Evolutionary conservation across 305 asterid species (phyloP).

Genomic region (Vinca major): DNA sequence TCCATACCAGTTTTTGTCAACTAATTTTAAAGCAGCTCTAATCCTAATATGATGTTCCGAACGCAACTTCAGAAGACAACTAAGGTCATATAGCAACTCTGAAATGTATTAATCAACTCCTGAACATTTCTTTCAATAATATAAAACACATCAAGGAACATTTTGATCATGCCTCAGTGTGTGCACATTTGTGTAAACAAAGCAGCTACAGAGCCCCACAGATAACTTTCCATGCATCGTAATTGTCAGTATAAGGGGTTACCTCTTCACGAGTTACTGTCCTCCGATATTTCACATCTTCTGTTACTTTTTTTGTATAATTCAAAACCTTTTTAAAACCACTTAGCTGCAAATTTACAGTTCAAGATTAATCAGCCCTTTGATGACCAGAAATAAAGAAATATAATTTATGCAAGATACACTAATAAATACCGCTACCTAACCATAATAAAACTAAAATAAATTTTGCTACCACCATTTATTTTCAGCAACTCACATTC

Average conservation of each 20-base stretch:
- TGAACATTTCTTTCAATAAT: background rate
- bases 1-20: background rate
- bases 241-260: background rate
- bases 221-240: background rate
- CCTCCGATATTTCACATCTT: conserved; percentile 82
- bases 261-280: conserved; percentile 96
- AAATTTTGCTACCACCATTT: conserved; percentile 5
- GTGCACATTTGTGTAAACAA: background rate
- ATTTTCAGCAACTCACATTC: conserved; percentile 49
- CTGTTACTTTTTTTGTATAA: conserved; percentile 81
- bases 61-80: background rate
- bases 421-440: background rate
- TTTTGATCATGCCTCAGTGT: background rate
- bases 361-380: conserved; percentile 4
- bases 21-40: background rate
- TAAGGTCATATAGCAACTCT: background rate
- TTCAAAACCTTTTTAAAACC: conserved; percentile 98
- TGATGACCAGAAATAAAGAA: conserved; percentile 7
- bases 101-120: background rate
- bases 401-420: conserved; percentile 10
- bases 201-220: background rate
- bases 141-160: conserved; percentile 3
- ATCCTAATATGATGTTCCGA: background rate
- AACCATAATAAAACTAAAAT: conserved; percentile 2
- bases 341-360: conserved; percentile 73